Base-by-base conservation (phyloP, 139 green algal genomes). In the Closterium sp. region DNA sequence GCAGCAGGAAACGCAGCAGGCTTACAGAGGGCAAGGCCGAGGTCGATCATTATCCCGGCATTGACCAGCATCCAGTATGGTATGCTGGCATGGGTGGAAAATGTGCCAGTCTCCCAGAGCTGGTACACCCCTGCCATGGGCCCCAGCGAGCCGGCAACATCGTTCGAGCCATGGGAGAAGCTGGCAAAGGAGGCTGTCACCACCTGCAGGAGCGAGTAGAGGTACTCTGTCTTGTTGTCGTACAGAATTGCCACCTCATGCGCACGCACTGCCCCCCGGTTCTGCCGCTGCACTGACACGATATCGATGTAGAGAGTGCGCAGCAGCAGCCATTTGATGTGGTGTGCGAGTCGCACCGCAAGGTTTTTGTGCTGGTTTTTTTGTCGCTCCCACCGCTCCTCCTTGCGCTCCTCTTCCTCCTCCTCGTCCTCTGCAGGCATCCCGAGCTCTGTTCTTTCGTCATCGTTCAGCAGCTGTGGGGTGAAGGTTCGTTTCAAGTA, bases 131-230 rank as follows among this genome's bases (percentile, higher is more conserved):
- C 95, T 32, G 96, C 95, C 91, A 97, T 96, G 21, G 97, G 96
- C 70, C 95, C 96, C 19, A 92, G 45, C 30, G 93, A 88, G 91
- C 96, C 96, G 73, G 95, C 95, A 17, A 96, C 95, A 31, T 95
- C 93, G 86, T 94, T 95, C 13, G 92, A 31, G 27, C 95, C 91
- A 92, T 96, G 95, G 93, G 96, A 34, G 91, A 99, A 99, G 0
- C 96, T 96, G 70, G 97, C 96, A 30, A 95, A 96, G 88, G 95
- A 96, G 1, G 98, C 97, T 28, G 97, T 97, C 91, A 98, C 96
- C 19, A 99, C 97, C 95, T 99, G 97, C 29, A 94, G 70, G 6
- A 96, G 96, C 88, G 84, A 73, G 95, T 97, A 97, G 70, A 91
- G 79, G 31, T 94, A 87, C 94, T 98, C 96, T 2, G 95, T 94